Base-by-base conservation (phyloP, 345 rosid genomes). In the Anacardium occidentale region DNA sequence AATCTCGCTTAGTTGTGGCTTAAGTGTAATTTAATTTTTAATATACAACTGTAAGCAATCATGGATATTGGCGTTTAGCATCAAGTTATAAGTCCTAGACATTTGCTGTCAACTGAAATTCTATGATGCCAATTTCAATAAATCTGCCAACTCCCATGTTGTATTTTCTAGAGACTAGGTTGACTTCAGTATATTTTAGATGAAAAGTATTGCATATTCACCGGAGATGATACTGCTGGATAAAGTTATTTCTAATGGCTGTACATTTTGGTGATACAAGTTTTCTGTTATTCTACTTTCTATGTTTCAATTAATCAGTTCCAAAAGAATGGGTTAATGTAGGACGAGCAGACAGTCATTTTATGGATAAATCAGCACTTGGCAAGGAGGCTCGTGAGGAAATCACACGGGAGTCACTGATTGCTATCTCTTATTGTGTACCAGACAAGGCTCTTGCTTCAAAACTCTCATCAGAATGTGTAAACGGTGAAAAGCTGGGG, bases 341-440 rank as follows among this genome's bases (percentile, higher is more conserved):
- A 29, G 53, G 40, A 40, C 1, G 2, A 22, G 65, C 78, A 37
- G 63, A 66, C n/a, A 53, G 69, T 45, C 45, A 52, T 78, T 79
- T 53, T 75, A 79, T 79, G 83, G 79, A 79, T 57, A 79, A 72
- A 74, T 52, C 68, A 14, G 61, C 62, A 40, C 22, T 62, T 58
- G 70, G 68, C 25, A 75, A 75, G 61, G 75, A 63, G 34, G 53
- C 13, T 25, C 54, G 47, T 32, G 72, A 64, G 68, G 79, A 76
- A 64, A 64, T 58, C 59, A 63, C 76, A 53, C 72, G 83, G 67
- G 79, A 79, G 74, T 68, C 79, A 8, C 79, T 76, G 20, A 79
- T 79, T 25, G 62, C 69, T 4, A 52, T 79, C 67, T 72, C 83
- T 11, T 68, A 69, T 64, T 52, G 74, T 18, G 22, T 71, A 6